These are phyloP conservation scores for Parafenestella ontariensis DNA, from an alignment of 2,329 filamentous ascomycete species.

Conservation along the genomic window DNA sequence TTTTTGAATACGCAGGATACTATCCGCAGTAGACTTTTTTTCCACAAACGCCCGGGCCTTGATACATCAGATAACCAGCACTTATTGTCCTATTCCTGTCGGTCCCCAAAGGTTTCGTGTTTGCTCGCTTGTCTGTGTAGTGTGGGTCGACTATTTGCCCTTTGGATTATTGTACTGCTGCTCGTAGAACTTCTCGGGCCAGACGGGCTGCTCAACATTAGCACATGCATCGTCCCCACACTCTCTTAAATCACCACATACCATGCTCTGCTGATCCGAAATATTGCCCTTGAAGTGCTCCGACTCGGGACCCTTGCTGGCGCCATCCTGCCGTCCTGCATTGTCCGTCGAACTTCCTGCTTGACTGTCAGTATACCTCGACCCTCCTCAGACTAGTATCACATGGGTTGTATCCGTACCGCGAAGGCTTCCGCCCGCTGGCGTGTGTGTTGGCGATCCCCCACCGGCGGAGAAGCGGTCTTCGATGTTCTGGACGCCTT, in stretches of 20 bases:
- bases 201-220: conserved; percentile 26
- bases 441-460: conserved; percentile 40
- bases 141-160: conserved; percentile 33
- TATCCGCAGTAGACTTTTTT: neutral
- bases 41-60: neutral
- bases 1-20: neutral
- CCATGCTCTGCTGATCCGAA: conserved; percentile 34
- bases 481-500: conserved; percentile 44
- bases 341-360: conserved; percentile 31
- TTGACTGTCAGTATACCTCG: conserved; percentile 2
- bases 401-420: conserved; percentile 28
- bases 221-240: neutral
- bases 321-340: conserved; percentile 31
- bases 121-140: neutral
- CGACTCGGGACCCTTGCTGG: conserved; percentile 36
- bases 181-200: conserved; percentile 43
- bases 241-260: conserved; percentile 9
- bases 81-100: neutral
- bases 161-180: conserved; percentile 41
- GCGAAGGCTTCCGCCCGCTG: conserved; percentile 33
- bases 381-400: neutral
- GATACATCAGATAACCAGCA: neutral
- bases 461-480: conserved; percentile 43
- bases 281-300: conserved; percentile 37
- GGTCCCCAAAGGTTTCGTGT: neutral